Conservation (phyloP, 2,329 filamentous ascomycete species). For the Penicillium sclerotigenum region DNA sequence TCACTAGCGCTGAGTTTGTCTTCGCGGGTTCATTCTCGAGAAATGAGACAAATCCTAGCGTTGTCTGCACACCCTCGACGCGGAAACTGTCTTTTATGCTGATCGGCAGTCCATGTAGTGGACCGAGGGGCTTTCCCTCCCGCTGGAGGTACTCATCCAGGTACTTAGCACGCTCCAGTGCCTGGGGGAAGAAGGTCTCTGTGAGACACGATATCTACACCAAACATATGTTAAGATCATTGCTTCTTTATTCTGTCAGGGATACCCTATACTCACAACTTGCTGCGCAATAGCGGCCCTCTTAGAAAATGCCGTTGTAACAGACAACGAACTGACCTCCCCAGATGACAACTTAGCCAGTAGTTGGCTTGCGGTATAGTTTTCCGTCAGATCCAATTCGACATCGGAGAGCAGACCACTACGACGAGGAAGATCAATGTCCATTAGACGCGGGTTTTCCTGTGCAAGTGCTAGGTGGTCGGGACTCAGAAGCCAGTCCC, state of each 20-base stretch:
- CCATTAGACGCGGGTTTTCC: slow-evolving; percentile 16
- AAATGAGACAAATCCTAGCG: slow-evolving; percentile 26
- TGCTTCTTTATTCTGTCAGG: no score
- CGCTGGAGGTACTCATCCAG: slow-evolving; percentile 35
- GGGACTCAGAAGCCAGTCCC: slow-evolving; percentile 31
- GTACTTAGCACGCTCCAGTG: slow-evolving; percentile 35
- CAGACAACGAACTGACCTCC: slow-evolving; percentile 19
- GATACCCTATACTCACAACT: slow-evolving; percentile 16
- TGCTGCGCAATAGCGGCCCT: slow-evolving; percentile 41
- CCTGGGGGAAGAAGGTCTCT: slow-evolving; percentile 38
- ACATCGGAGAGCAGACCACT: slow-evolving; percentile 46
- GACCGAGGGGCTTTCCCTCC: slow-evolving; percentile 32
- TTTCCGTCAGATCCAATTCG: slow-evolving; percentile 50
- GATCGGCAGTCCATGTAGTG: slow-evolving; percentile 42
- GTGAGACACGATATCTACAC: slow-evolving; percentile 36
- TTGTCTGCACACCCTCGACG: slow-evolving; percentile 21
- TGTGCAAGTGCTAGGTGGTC: slow-evolving; percentile 2
- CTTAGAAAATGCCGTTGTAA: slow-evolving; percentile 40
- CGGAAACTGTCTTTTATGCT: slow-evolving; percentile 36
- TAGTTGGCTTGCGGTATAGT: slow-evolving; percentile 21
- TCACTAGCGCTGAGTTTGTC: slow-evolving; percentile 22
- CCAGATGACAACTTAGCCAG: slow-evolving; percentile 19
- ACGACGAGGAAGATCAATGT: slow-evolving; percentile 17
- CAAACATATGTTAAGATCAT: not conserved
- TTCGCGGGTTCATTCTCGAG: slow-evolving; percentile 17